Percentiles rank a stretch among this genome's conserved stretches.
These are phyloP conservation scores for Adenanthera pavonina DNA, from an alignment of 306 rosid genomes.

Conservation along the genomic window DNA sequence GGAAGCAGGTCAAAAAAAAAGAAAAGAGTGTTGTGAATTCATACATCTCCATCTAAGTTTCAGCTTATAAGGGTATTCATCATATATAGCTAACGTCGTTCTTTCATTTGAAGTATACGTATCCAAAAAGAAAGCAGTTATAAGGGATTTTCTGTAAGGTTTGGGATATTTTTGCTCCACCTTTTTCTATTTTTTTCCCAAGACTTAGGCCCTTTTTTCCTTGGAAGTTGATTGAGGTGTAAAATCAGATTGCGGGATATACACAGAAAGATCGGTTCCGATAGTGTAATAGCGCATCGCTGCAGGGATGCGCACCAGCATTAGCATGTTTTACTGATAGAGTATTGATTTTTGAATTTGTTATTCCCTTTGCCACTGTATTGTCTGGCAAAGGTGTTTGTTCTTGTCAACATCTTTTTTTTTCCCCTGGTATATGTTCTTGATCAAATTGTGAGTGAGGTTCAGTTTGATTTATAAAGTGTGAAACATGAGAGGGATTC, in stretches of 20 bases:
- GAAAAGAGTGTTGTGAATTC: slow-evolving; percentile 62
- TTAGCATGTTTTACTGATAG: slow-evolving; percentile 57
- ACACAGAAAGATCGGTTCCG: slow-evolving; percentile 64
- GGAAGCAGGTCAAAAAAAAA: slow-evolving; percentile 47
- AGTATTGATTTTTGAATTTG: slow-evolving; percentile 45
- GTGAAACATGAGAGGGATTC: slow-evolving; percentile 58
- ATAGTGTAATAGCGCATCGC: slow-evolving; percentile 59
- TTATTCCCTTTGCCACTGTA: slow-evolving; percentile 52
- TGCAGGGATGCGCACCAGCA: slow-evolving; percentile 50
- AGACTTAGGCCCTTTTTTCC: slow-evolving; percentile 55
- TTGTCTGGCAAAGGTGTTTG: slow-evolving; percentile 64
- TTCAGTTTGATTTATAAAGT: slow-evolving; percentile 59
- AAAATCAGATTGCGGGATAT: slow-evolving; percentile 74
- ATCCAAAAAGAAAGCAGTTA: slow-evolving; percentile 57
- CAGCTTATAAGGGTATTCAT: slow-evolving; percentile 66
- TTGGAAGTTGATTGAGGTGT: slow-evolving; percentile 80
- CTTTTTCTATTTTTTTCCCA: slow-evolving; percentile 29
- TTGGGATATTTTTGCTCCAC: slow-evolving; percentile 54
- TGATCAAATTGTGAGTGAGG: slow-evolving; percentile 62
- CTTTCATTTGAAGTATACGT: slow-evolving; percentile 59
- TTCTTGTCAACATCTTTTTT: slow-evolving; percentile 36
- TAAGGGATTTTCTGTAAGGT: slow-evolving; percentile 71
- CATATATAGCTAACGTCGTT: slow-evolving; percentile 67
- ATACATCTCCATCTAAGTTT: slow-evolving; percentile 59
- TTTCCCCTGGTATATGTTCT: slow-evolving; percentile 51